phyloP scores from a whole-genome alignment of 2,329 filamentous ascomycete genomes.

The Sporothrix sp. region DNA sequence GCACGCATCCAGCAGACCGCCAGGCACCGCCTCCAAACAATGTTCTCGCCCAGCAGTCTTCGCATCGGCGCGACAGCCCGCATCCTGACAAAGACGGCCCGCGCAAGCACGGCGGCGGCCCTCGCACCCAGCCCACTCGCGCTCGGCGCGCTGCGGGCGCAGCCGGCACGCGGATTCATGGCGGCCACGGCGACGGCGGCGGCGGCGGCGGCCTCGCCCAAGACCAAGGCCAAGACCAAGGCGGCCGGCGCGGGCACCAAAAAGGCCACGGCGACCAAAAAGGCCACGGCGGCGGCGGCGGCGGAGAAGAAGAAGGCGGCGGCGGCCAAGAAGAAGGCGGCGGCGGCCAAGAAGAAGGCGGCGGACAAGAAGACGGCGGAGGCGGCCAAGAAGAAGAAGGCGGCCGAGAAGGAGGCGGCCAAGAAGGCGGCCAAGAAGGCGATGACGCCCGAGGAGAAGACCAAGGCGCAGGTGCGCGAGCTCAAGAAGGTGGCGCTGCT shows the following conservation, averaged over 20 bases:
- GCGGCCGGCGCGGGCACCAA: too few species aligned
- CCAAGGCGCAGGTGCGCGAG: constrained; percentile 24
- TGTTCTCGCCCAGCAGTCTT: not conserved
- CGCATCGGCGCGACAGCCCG: constrained; percentile 1
- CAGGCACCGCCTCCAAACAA: too few species aligned
- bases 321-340: too few species aligned
- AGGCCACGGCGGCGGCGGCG: not conserved
- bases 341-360: not conserved
- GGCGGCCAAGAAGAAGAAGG: not conserved
- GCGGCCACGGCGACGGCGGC: not conserved
- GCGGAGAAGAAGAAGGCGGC: not conserved
- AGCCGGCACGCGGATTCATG: not conserved
- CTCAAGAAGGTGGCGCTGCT: constrained; percentile 35
- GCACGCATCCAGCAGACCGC: too few species aligned
- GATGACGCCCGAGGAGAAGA: constrained; percentile 31
- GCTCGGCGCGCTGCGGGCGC: not conserved
- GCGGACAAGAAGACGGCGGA: not conserved
- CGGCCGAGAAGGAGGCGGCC: constrained; percentile 16
- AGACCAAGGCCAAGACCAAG: not conserved
- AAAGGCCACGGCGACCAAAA: not conserved
- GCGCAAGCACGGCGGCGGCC: not conserved
- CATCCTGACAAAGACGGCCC: not conserved
- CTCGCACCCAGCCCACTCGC: not conserved
- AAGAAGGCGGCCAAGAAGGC: constrained; percentile 22
- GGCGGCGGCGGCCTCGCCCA: not conserved